Evolutionary conservation across 2,329 filamentous ascomycete genomes (phyloP), one percentile per base, ranked within the genome.

Genomic region (Sphaerulina populicola): DNA sequence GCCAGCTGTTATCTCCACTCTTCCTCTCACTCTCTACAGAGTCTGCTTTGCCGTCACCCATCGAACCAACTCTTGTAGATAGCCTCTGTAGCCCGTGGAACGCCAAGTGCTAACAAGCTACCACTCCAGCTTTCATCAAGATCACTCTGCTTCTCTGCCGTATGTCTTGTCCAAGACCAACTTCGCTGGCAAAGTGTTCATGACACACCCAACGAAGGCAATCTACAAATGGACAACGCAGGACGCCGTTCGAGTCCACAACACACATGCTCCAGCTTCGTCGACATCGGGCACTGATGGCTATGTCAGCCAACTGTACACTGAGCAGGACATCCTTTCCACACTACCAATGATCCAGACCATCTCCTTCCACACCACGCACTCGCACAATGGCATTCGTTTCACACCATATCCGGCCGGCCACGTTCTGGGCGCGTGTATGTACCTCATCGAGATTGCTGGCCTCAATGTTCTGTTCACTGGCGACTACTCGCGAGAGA

Each of bases 211-310:
- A 1, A 98, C 93, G 42, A 97, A 98, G 70, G 93, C 93, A 62
- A 98, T 98, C 68, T 98, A 98, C 79, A 97, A 97, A 72, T 97
- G 93, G 91, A 81, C 97, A 46, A 96, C 97, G 57, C 89, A 95
- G 69, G 93, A 98, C 71, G 94, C 89, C 60, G 88, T 98, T 40
- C 84, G 93, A 53, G 90, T 98, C 29, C 85, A 85, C 66, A 67
- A 67, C 51, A 66, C 64, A 12, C 63, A 66, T 44, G 57, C 48
- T 45, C 61, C 48, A 21, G 51, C 55, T 42, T 60, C 61, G 12
- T 55, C 57, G 7, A 58, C 58, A n/a, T 58, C 57, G 11, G 62
- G 63, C 15, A 62, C 62, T 8, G 64, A 66, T 41, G 64, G 59
- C 42, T 78, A 80, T 56, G 75, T 79, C 58, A 79, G 79, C 21